phyloP scores from a whole-genome alignment of 2,329 filamentous ascomycete species.

The Colletotrichum costaricense region DNA sequence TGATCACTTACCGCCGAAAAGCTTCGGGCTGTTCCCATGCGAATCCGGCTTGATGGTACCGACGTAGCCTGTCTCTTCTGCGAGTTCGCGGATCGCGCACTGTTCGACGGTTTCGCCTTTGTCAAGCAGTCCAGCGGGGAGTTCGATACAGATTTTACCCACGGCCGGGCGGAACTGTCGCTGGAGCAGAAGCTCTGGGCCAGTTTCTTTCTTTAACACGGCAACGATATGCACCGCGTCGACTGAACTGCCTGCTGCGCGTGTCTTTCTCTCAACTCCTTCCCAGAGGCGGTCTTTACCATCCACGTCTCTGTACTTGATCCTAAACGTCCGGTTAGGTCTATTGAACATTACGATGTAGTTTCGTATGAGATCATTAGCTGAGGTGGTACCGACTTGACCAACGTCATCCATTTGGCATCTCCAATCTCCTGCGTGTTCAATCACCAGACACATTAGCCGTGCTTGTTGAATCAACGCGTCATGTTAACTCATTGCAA shows the following conservation, averaged over 20 bases:
- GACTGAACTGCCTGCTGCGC: not conserved
- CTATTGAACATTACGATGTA: too few relatives aligned
- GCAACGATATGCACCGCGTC: not conserved
- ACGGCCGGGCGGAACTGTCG: not conserved
- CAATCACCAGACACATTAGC: not conserved
- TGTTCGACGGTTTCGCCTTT: not conserved
- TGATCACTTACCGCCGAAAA: not conserved
- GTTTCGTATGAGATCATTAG: not conserved
- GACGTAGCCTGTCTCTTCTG: not conserved
- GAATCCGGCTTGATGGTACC: not conserved
- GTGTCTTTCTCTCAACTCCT: not conserved
- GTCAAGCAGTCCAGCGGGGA: not conserved
- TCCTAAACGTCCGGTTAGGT: not conserved
- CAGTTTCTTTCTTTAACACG: not conserved
- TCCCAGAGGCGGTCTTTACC: not conserved
- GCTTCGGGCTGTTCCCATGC: not conserved
- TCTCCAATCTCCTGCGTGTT: not conserved
- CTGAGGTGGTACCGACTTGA: not conserved
- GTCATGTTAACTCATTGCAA: too few relatives aligned
- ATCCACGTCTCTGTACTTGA: not conserved
- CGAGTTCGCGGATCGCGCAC: not conserved
- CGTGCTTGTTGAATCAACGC: not conserved
- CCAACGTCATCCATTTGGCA: not conserved
- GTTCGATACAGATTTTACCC: not conserved
- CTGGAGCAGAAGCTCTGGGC: not conserved